Percentiles rank a stretch among this genome's conserved stretches.
Conservation (phyloP, 768 basidiomycete genomes). For the Auriscalpium microsporum region DNA sequence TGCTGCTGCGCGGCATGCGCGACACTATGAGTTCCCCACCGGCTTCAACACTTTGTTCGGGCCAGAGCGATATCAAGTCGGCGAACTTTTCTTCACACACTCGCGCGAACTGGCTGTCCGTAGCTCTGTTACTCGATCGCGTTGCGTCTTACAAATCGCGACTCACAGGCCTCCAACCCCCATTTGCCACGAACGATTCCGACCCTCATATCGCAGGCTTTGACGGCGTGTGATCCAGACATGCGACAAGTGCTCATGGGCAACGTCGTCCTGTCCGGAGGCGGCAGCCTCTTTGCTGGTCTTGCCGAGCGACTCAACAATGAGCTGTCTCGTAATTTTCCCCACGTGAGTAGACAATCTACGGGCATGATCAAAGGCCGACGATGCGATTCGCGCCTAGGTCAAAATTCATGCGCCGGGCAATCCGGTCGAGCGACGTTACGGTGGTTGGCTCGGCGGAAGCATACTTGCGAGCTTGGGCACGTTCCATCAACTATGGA, state of each 20-base stretch:
- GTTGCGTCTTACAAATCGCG: neutral
- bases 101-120: conserved; percentile 27
- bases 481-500: conserved; percentile 97
- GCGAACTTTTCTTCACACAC: conserved; percentile 87
- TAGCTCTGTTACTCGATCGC: neutral
- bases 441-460: conserved; percentile 93
- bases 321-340: conserved; percentile 69
- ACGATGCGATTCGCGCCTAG: conserved; percentile 29
- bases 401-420: conserved; percentile 91
- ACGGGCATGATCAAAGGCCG: neutral
- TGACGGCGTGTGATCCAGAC: conserved; percentile 86
- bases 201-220: conserved; percentile 64
- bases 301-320: conserved; percentile 73
- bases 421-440: conserved; percentile 81
- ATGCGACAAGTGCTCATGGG: conserved; percentile 82
- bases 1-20: conserved; percentile 45
- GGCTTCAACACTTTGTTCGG: conserved; percentile 85
- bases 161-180: conserved; percentile 41
- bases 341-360: conserved; percentile 50
- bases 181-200: conserved; percentile 71
- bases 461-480: conserved; percentile 91
- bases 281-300: conserved; percentile 80
- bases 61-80: conserved; percentile 69
- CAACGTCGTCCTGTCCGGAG: conserved; percentile 95
- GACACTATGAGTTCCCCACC: conserved; percentile 91